These are phyloP conservation scores for Colletotrichum lupini DNA, from an alignment of 2,329 filamentous ascomycete species.

Conservation along the genomic window DNA sequence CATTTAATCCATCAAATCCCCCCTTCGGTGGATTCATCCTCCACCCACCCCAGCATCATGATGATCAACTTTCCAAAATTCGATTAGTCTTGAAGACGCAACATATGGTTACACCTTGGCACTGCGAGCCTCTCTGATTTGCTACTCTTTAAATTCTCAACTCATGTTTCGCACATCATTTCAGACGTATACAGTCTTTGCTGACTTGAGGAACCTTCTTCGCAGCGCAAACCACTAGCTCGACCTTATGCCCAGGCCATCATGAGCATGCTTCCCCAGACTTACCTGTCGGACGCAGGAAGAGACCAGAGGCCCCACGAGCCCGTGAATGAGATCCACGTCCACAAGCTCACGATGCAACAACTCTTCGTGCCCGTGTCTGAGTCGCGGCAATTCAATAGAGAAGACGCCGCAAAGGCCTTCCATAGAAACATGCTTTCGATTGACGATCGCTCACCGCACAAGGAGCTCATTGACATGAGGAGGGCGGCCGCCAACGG, in stretches of 20 bases:
- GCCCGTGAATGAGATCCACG: conserved; percentile 72
- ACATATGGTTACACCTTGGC: conserved; percentile 86
- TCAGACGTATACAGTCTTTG: conserved; percentile 23
- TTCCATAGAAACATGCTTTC: conserved; percentile 71
- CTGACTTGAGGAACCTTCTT: conserved; percentile 37
- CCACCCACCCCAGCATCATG: conserved; percentile 47
- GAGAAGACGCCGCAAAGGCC: conserved; percentile 72
- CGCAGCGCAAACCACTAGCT: conserved; percentile 80
- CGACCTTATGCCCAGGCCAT: conserved; percentile 81
- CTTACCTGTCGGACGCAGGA: conserved; percentile 54
- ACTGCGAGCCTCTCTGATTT: conserved; percentile 81
- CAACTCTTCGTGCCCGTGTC: conserved; percentile 74
- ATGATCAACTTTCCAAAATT: conserved; percentile 75
- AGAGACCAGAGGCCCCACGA: conserved; percentile 56
- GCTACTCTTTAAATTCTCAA: neutral
- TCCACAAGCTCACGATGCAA: conserved; percentile 70
- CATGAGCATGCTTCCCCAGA: conserved; percentile 81
- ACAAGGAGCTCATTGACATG: conserved; percentile 69
- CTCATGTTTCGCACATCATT: neutral
- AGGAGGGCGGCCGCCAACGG: conserved; percentile 59
- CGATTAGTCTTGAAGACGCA: conserved; percentile 99
- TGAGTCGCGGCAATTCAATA: conserved; percentile 72
- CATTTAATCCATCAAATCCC: neutral
- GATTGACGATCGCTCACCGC: conserved; percentile 70
- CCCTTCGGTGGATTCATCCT: neutral